Base-by-base conservation (phyloP, 352 stramenopile species). In the Globisporangium sylvaticum region DNA sequence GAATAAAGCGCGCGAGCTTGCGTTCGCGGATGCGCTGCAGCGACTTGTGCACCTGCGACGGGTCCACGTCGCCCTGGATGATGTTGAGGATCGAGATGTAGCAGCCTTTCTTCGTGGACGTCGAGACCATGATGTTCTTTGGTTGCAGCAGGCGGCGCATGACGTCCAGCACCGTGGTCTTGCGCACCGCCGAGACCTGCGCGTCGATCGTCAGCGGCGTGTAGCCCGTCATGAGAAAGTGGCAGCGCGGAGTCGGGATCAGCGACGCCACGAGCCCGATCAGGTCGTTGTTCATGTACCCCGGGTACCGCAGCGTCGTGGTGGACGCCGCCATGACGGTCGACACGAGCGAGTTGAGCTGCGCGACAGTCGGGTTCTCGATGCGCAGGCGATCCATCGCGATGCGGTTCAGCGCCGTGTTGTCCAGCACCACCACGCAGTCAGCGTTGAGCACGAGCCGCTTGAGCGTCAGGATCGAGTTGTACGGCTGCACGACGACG, bases 61-160 rank as follows among this genome's bases (percentile, higher is more conserved):
- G 97, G 76, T 99, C 97, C 54, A 99, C 97, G 63, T 99, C 96
- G 64, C 97, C 98, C 74, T 99, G 97, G 72, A 99, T 99, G 73
- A 99, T 99, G 78, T 99, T 99, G 54, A 99, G 90, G 60, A 99
- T 98, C 44, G 94, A 99, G 63, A 99, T 98, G 83, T 99, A 99
- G 76, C 97, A 99, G 6, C 97, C 97, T 25, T 94, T 97, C 69
- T 97, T 96, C 18, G 96, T 95, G 4, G 87, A 95, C 44, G 96
- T 97, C n/a, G 91, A 98, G 14, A 99, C 97, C 98, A 99, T 99
- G 75, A 99, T 99, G 84, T 99, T 99, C 79, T 99, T 99, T 5
- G 97, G 93, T 79, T 94, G 87, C 58, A 97, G 71, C 60, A 97
- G 71, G 39, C 98, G 94, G 56, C 98, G 87, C 97, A 99, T 99